phyloP scores from a whole-genome alignment of 2,329 filamentous ascomycete species.

The Cercospora sesami region DNA sequence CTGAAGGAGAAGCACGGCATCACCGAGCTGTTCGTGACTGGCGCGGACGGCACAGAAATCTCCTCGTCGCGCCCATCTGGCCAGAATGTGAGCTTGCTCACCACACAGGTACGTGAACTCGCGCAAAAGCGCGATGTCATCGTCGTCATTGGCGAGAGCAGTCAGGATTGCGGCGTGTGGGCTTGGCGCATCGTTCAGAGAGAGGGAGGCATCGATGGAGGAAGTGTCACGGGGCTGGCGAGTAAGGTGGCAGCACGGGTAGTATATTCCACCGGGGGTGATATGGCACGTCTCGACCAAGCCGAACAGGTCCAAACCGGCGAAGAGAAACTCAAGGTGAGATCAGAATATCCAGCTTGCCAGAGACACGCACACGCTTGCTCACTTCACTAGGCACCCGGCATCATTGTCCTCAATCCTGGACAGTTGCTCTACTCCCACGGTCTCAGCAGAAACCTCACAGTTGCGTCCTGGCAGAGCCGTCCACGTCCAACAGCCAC shows the following conservation, averaged over 20 bases:
- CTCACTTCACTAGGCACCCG: constrained; percentile 46
- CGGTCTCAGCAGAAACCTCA: constrained; percentile 61
- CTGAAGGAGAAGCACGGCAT: constrained; percentile 27
- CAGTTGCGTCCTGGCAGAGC: constrained; percentile 56
- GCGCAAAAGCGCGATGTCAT: constrained; percentile 59
- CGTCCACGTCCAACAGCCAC: constrained; percentile 63
- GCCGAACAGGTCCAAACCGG: background rate
- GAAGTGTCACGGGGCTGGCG: constrained; percentile 68
- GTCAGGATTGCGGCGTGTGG: constrained; percentile 72
- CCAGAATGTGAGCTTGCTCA: constrained; percentile 69
- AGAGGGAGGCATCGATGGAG: constrained; percentile 65
- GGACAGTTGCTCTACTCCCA: constrained; percentile 78
- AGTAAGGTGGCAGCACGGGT: constrained; percentile 41
- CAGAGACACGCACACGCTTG: constrained; percentile 2
- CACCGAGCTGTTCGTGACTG: constrained; percentile 32
- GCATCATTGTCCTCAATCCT: constrained; percentile 73
- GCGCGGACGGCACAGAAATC: constrained; percentile 11
- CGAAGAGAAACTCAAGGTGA: background rate
- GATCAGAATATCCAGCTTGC: background rate
- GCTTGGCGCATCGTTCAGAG: constrained; percentile 67
- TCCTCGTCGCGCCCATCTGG: constrained; percentile 37
- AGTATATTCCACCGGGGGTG: background rate
- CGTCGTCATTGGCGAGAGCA: constrained; percentile 70
- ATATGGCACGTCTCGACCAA: background rate
- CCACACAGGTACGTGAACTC: constrained; percentile 55